phyloP scores from a whole-genome alignment of 768 basidiomycete species.

The Obba rivulosa region DNA sequence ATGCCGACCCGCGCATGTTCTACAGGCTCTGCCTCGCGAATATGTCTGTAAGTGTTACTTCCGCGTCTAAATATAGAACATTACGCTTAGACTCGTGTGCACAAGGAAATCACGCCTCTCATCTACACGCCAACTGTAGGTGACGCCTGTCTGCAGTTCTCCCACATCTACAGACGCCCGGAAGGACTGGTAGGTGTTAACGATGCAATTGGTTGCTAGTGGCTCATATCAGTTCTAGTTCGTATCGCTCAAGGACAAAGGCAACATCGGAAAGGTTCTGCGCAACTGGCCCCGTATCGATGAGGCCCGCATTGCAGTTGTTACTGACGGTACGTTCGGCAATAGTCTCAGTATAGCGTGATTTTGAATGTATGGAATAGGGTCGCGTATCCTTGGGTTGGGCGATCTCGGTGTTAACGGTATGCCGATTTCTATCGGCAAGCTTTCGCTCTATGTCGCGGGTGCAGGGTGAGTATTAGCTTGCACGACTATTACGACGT shows the following conservation, averaged over 20 bases:
- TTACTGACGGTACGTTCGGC: constrained; percentile 70
- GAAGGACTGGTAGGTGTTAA: constrained; percentile 62
- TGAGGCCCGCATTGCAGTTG: constrained; percentile 84
- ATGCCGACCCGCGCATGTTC: constrained; percentile 69
- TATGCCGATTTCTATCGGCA: constrained; percentile 90
- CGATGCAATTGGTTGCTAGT: neutral
- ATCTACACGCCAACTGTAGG: constrained; percentile 94
- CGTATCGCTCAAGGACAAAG: constrained; percentile 80
- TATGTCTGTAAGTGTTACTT: constrained; percentile 46
- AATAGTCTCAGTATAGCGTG: neutral
- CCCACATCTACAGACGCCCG: constrained; percentile 68
- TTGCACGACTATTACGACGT: neutral
- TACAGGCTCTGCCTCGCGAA: constrained; percentile 70
- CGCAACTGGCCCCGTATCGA: constrained; percentile 66
- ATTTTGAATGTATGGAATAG: constrained; percentile 29
- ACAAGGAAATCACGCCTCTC: constrained; percentile 65
- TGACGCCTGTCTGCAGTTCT: constrained; percentile 83
- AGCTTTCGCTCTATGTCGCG: constrained; percentile 84
- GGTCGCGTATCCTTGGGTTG: constrained; percentile 84
- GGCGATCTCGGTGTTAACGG: constrained; percentile 82
- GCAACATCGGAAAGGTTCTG: constrained; percentile 66
- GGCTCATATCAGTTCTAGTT: constrained; percentile 35
- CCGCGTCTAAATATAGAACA: neutral
- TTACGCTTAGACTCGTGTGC: neutral
- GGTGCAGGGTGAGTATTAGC: constrained; percentile 67